Evolutionary conservation across 179 eudicot species (phyloP).

Genomic region (Corrigiola litoralis): DNA sequence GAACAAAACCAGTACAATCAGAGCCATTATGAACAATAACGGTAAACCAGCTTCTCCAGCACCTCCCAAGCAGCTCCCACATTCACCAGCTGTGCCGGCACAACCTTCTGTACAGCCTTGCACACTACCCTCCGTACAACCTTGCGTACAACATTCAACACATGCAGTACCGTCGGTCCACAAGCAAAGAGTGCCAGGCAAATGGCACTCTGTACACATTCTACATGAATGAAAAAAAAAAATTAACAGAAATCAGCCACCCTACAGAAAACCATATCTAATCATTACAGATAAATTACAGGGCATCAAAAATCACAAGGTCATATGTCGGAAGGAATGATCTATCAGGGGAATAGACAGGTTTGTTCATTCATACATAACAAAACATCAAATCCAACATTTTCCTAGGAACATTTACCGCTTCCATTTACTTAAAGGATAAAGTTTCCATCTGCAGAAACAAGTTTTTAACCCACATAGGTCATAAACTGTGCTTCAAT

Average conservation of each 20-base stretch:
- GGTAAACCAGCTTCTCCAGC: constrained; percentile 97
- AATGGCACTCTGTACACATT: constrained; percentile 85
- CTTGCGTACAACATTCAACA: constrained; percentile 78
- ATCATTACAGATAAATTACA: too few relatives aligned
- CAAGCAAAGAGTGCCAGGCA: constrained; percentile 94
- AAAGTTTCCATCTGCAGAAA: too few relatives aligned
- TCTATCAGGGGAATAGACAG: too few relatives aligned
- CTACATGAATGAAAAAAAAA: constrained; percentile 32
- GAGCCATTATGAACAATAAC: constrained; percentile 62
- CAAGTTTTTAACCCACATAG: too few relatives aligned
- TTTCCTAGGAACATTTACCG: too few relatives aligned
- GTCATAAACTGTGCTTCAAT: too few relatives aligned
- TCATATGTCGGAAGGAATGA: too few relatives aligned
- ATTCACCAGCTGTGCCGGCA: constrained; percentile 77
- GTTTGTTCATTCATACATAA: too few relatives aligned
- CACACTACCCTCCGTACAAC: constrained; percentile 86
- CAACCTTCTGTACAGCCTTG: constrained; percentile 88
- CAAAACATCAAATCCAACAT: too few relatives aligned
- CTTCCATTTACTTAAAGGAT: too few relatives aligned
- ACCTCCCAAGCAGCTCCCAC: constrained; percentile 87
- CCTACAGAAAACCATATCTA: not conserved
- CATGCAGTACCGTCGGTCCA: constrained; percentile 90
- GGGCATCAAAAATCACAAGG: too few relatives aligned
- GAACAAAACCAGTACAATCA: constrained; percentile 72
- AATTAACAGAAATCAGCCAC: not conserved